Conservation (phyloP, 352 stramenopile species). For the Phytophthora tentaculata region DNA sequence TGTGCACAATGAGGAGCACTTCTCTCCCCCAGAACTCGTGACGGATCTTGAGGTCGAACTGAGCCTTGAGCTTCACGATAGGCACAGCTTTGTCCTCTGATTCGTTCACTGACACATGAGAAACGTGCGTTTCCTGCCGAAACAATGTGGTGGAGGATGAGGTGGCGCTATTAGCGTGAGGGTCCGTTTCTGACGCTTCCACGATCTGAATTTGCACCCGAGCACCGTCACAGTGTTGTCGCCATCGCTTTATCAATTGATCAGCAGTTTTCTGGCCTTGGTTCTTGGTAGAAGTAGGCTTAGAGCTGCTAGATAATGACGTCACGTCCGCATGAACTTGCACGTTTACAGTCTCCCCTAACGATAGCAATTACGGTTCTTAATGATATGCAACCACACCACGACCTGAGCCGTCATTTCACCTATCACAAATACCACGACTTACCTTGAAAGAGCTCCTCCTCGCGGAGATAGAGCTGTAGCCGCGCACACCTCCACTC, state of each 20-base stretch:
- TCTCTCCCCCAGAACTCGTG: conserved; percentile 66
- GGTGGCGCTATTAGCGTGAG: conserved; percentile 19
- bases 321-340: conserved; percentile 41
- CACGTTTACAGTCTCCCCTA: conserved; percentile 56
- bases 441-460: conserved; percentile 72
- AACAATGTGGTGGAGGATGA: conserved; percentile 49
- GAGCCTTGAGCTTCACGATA: conserved; percentile 43
- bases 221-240: conserved; percentile 50
- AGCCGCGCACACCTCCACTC: conserved; percentile 69
- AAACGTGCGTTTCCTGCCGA: conserved; percentile 63
- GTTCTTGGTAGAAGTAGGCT: not conserved
- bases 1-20: conserved; percentile 56
- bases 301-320: conserved; percentile 1
- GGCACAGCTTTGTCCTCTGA: conserved; percentile 1
- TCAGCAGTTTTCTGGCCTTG: not conserved
- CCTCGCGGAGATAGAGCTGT: conserved; percentile 53
- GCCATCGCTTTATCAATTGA: conserved; percentile 43
- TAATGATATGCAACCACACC: conserved; percentile 9
- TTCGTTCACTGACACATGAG: conserved; percentile 28
- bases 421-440: not conserved
- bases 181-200: conserved; percentile 19
- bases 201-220: conserved; percentile 60
- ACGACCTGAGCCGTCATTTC: conserved; percentile 3
- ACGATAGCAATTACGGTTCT: not conserved
- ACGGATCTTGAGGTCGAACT: conserved; percentile 66